Evolutionary conservation across 2,329 filamentous ascomycete species (phyloP), one percentile per base, ranked within the genome.

Genomic region (Microthyrium microscopicum): DNA sequence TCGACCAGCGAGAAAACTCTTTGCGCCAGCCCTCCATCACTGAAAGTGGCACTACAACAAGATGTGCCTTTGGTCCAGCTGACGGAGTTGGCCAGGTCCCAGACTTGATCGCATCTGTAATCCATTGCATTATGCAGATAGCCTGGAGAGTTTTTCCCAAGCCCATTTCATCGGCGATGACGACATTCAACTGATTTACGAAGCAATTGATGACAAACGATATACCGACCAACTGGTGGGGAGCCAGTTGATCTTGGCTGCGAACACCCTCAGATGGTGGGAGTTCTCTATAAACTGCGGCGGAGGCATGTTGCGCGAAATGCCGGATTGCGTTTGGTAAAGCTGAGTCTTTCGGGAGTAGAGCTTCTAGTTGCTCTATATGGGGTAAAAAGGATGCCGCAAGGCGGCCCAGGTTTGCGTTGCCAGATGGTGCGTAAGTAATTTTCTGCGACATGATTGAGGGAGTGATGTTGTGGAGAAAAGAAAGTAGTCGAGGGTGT

Each of bases 171-270:
- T 82, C 77, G 2, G 77, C 77, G 30, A 82, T 57, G 38, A 82
- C 73, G 3, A 74, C 76, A 17, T 76, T 75, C 51, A 76, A 66
- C 2, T 75, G 75, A 44, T 69, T 81, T 74, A 34, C 19, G 17
- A 24, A 36, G 20, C 95, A 66, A 30, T 95, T 58, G 35, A 76
- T 73, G 47, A 98, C 68, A 87, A 89, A 98, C 49, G 95, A 95
- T 33, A 98, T 67, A 4, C 89, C 89, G 18, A 92, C 82, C 15
- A 95, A 59, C 51, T 98, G 89, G 48, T 95, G 95, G 21, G 89
- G 76, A n/a, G n/a, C n/a, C n/a, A n/a, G 50, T 95, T 94, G 62
- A 98, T 73, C 24, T 68, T 62, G 35, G 34, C 34, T 13, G 22
- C 26, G 28, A 36, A 18, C 5, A 26, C 34, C 5, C 18, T 20